Conservation (phyloP, 2,329 filamentous ascomycete genomes). For the Venturia oleaginea region DNA sequence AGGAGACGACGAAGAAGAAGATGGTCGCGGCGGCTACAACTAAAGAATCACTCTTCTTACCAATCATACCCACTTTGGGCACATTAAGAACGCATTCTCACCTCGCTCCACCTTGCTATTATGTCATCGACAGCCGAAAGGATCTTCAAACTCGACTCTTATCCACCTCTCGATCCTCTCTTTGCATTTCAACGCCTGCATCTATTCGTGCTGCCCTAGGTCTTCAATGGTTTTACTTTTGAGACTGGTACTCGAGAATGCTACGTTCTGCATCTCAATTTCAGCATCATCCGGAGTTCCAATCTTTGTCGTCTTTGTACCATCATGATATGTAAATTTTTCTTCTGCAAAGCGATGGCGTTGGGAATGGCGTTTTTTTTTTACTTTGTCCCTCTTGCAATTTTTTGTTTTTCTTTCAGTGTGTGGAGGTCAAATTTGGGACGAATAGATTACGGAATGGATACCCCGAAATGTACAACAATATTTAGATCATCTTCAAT, state of each 20-base stretch:
- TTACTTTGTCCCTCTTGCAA: too few species aligned
- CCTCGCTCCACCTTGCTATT: not conserved
- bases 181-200: not conserved
- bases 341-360: not conserved
- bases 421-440: not conserved
- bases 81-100: not conserved
- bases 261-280: not conserved
- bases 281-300: not conserved
- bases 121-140: too few species aligned
- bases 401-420: not conserved
- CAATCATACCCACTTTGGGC: not conserved
- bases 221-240: not conserved
- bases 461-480: not conserved
- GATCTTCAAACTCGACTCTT: not conserved
- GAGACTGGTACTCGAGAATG: not conserved
- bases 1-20: not conserved
- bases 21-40: conserved; percentile 1
- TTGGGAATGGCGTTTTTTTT: not conserved
- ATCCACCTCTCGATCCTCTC: not conserved
- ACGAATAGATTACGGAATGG: not conserved
- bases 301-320: not conserved
- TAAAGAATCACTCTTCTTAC: not conserved
- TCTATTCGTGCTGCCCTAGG: not conserved
- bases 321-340: not conserved
- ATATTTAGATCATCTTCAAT: not conserved